Evolutionary conservation across 208 protist genomes (phyloP), one percentile per base, ranked within the genome.

Genomic region (Acanthamoeba royreba): DNA sequence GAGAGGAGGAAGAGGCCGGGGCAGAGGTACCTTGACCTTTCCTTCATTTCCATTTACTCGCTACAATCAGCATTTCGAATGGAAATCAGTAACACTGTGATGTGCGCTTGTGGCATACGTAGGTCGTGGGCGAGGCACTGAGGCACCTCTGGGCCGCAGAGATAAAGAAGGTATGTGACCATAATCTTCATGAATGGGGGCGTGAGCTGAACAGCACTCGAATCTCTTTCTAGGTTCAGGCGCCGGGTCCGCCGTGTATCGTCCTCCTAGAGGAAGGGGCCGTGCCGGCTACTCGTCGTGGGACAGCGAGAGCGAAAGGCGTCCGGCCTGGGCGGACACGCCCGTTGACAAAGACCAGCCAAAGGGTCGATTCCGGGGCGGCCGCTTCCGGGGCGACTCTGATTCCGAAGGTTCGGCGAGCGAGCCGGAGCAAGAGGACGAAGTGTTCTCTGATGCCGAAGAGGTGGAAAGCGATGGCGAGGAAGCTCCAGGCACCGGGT

Each of bases 261-360:
- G 79, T 28, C 79, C 79, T 7, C 46, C 79, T 1, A 55, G 79
- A n/a, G 79, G 49, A 5, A 53, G 79, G 33, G 49, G 79, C 42
- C 13, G 79, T 4, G 33, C 61, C 11, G 43, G 49, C 25, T 53
- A 88, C 25, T 53, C 47, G n/a, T n/a, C n/a, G 49, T 88, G 47
- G 47, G 79, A 88, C 22, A 47, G 47, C 49, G 72, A 85, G 79
- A 88, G 28, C 79, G 49, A 88, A 47, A 88, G 79, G 49, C 79
- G 79, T 9, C 69, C 69, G 69, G 69, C 69, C 22, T 81, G 69
- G 69, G 69, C 69, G 40, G 69, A 81, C 17, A 81, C 69, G 38
- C 69, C 69, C 69, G 25, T 81, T 19, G 69, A 72, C 61, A 72
- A 38, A 33, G 61, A 81, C 35, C 46, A 25, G 1, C 79, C 79